Base-by-base conservation (phyloP, 805 yeast genomes). In the Spathaspora passalidarum region DNA sequence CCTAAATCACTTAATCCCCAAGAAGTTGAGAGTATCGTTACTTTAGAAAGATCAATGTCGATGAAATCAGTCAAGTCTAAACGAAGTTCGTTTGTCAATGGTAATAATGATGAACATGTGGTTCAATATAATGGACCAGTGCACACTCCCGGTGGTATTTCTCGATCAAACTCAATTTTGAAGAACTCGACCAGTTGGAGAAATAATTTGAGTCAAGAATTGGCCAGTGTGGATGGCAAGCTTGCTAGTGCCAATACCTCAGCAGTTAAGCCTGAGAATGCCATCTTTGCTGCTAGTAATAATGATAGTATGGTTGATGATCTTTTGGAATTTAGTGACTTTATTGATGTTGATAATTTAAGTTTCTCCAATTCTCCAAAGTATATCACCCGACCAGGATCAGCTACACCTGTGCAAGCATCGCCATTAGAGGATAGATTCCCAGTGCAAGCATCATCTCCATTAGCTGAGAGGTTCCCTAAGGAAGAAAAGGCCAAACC, bases 21-120 rank as follows among this genome's bases (percentile, higher is more conserved):
- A 43, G 95, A 87, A 56, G 86, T 87, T 9, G 87, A 84, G 52
- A 82, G 87, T 39, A 87, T 87, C 47, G 84, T 84, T 2, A 76
- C 85, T 6, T 58, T 87, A 38, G 95, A 87, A 60, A 73, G 91
- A 49, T 78, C 86, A 6, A 58, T 81, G 42, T 77, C 82, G 4
- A 69, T 78, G 68, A 75, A 78, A 56, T 82, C 89, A 0, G 60
- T 75, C n/a, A 67, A 56, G 44, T 64, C 72, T 13, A 68, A 52
- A 55, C 50, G 76, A 18, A 68, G 62, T 45, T 67, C 73, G 20
- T 72, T 61, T 50, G 62, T 65, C 16, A 70, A 71, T 49, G 55
- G 65, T 39, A 75, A 75, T 5, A 62, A 67, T 11, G 73, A 72
- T 44, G 76, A 70, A 10, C 68, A 72, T 49, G 59, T 71, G 25